A percentile compares a stretch with the other conserved stretches of the same genome.
phyloP scores from a whole-genome alignment of 257 asterid species.

The Pogostemon cablin region DNA sequence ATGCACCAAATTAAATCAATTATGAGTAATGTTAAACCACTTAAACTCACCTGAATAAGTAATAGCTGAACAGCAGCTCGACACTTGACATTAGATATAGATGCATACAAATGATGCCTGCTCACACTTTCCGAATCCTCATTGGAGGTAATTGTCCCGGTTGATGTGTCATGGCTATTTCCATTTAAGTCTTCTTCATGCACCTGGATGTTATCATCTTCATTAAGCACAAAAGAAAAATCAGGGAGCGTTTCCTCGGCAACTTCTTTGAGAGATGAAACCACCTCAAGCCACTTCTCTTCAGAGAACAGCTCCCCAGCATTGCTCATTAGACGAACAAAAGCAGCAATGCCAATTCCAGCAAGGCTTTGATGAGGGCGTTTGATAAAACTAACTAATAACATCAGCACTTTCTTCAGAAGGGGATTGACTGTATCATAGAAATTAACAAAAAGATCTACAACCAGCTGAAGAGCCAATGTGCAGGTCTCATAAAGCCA shows the following conservation, averaged over 20 bases:
- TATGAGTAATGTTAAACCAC: not conserved
- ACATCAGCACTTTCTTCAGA: constrained; percentile 67
- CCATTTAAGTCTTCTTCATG: constrained; percentile 54
- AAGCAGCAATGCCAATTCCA: constrained; percentile 97
- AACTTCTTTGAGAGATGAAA: constrained; percentile 80
- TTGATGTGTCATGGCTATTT: constrained; percentile 56
- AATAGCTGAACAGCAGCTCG: constrained; percentile 95
- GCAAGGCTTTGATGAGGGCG: constrained; percentile 99
- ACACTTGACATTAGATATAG: constrained; percentile 80
- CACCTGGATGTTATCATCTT: constrained; percentile 52
- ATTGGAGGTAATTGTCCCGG: constrained; percentile 47
- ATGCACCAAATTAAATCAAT: constrained; percentile 27
- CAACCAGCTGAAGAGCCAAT: constrained; percentile 93
- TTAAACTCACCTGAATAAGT: constrained; percentile 73
- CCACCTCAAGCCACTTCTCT: constrained; percentile 95
- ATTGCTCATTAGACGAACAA: constrained; percentile 96
- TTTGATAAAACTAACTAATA: constrained; percentile 87
- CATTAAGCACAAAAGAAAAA: constrained; percentile 71
- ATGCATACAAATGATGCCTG: constrained; percentile 53
- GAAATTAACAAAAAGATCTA: constrained; percentile 92
- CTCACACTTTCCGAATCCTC: constrained; percentile 59
- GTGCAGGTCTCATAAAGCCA: constrained; percentile 99
- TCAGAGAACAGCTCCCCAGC: constrained; percentile 90
- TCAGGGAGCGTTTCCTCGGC: constrained; percentile 79
- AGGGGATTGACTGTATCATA: constrained; percentile 92